phyloP scores from a whole-genome alignment of 352 stramenopile species.

The Phytopythium helicoides region DNA sequence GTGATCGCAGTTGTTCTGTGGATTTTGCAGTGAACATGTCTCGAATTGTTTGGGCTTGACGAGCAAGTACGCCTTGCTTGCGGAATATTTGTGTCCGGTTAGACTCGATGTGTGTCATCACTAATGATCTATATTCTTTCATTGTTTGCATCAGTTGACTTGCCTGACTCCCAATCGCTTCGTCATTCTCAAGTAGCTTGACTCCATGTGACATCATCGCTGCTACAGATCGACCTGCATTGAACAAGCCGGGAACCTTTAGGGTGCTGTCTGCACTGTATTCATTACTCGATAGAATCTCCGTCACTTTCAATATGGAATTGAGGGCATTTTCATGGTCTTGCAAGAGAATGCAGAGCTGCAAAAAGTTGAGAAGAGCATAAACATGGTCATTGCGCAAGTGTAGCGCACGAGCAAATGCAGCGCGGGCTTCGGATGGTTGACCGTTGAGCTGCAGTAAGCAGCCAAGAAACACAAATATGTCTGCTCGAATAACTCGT shows the following conservation, averaged over 20 bases:
- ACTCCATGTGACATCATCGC: conserved; percentile 20
- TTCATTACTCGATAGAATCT: conserved; percentile 13
- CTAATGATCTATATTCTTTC: conserved; percentile 34
- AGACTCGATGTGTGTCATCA: conserved; percentile 40
- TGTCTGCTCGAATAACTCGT: conserved; percentile 36
- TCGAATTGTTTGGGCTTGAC: conserved; percentile 25
- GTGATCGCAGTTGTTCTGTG: background rate
- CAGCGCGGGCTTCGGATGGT: conserved; percentile 13
- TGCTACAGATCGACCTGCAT: conserved; percentile 19
- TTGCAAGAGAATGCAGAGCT: conserved; percentile 26
- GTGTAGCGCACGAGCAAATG: conserved; percentile 27
- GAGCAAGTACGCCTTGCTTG: conserved; percentile 36
- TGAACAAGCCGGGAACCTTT: conserved; percentile 14
- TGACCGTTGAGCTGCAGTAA: conserved; percentile 40
- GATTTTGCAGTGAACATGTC: conserved; percentile 8
- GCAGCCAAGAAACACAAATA: conserved; percentile 29
- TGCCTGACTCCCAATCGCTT: conserved; percentile 7
- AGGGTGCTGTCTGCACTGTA: background rate
- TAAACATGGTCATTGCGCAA: conserved; percentile 35
- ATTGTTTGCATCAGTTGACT: conserved; percentile 25
- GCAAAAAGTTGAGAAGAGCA: conserved; percentile 45
- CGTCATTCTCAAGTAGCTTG: conserved; percentile 2
- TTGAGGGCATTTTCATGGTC: conserved; percentile 44
- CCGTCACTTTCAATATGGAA: conserved; percentile 26
- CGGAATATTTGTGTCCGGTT: conserved; percentile 47